Evolutionary conservation across 768 basidiomycete species (phyloP), one percentile per base, ranked within the genome.

Genomic region (Mycena olivaceomarginata): DNA sequence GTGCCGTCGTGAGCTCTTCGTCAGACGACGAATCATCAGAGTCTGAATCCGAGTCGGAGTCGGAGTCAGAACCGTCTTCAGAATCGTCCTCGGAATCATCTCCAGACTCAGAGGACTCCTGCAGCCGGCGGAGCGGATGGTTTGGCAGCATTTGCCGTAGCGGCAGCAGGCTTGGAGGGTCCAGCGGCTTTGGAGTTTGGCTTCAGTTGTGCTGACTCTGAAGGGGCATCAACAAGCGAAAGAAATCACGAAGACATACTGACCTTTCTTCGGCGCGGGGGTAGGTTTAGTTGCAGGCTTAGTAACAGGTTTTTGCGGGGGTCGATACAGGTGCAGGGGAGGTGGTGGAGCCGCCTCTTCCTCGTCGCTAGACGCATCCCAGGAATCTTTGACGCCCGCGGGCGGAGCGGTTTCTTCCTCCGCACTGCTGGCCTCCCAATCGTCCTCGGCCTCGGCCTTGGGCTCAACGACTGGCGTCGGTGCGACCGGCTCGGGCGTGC

Each of bases 371-470:
- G 90, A 88, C 22, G 87, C 90, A 81, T 92, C 90, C 91, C 91
- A 92, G 5, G 84, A 84, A 68, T 88, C 88, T 70, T 90, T 90
- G 64, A 88, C 84, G 39, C 79, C 85, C 10, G 81, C 76, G 2
- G 80, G 57, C 12, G 72, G 31, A 11, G 66, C 43, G 2, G 64
- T 72, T 46, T 82, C 83, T 71, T 91, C 92, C 40, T 92, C 92
- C 45, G 92, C 94, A 72, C 90, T 92, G 70, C 90, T 90, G 5
- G 90, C 93, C 57, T 97, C 96, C 96, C 96, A 97, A 67, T 88
- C 87, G 48, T 92, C 91, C 73, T 88, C 90, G 37, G 87, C 87
- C 57, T 84, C 86, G 39, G 83, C 84, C 48, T 81, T 81, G 7
- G 82, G 77, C 39, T 81, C 83, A 22, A 80, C 78, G 53, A 83